Conservation (phyloP, 768 basidiomycete genomes). For the Imleria badia region DNA sequence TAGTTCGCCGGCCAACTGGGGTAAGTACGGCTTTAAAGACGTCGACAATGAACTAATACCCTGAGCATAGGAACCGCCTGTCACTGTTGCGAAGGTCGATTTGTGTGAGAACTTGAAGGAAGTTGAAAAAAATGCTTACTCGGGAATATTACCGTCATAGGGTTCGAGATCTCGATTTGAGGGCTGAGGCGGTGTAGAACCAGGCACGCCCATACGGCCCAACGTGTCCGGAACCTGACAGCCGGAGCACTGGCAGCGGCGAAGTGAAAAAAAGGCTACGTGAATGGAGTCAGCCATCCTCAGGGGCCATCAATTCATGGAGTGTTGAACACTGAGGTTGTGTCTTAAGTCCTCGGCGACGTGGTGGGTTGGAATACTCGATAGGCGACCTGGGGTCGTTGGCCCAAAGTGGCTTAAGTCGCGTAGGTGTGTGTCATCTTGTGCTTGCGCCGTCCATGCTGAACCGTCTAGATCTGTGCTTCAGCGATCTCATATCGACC, state of each 20-base stretch:
- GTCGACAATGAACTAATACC: conserved; percentile 21
- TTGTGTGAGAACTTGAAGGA: conserved; percentile 9
- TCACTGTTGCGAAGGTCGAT: conserved; percentile 1
- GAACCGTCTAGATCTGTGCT: too few relatives aligned
- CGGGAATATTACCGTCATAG: too few relatives aligned
- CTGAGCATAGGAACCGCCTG: conserved; percentile 4
- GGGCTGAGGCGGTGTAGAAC: conserved; percentile 19
- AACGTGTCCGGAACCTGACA: conserved; percentile 7
- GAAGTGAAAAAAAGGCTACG: not conserved
- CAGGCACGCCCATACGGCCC: conserved; percentile 19
- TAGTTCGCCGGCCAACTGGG: too few relatives aligned
- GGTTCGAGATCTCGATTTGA: conserved; percentile 25
- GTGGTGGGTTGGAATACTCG: too few relatives aligned
- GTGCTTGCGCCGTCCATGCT: too few relatives aligned
- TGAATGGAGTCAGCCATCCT: not conserved
- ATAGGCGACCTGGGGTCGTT: too few relatives aligned
- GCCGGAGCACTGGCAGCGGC: conserved; percentile 4
- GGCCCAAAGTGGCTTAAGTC: too few relatives aligned
- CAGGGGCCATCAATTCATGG: not conserved
- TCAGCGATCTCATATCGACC: too few relatives aligned
- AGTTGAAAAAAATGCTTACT: conserved; percentile 1
- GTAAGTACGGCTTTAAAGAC: conserved; percentile 22
- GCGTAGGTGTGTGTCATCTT: too few relatives aligned
- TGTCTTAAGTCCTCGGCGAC: too few relatives aligned
- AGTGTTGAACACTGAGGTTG: not conserved